These are phyloP conservation scores for Phaeosphaeriaceae sp. DNA, from an alignment of 2,329 filamentous ascomycete genomes.

Conservation along the genomic window DNA sequence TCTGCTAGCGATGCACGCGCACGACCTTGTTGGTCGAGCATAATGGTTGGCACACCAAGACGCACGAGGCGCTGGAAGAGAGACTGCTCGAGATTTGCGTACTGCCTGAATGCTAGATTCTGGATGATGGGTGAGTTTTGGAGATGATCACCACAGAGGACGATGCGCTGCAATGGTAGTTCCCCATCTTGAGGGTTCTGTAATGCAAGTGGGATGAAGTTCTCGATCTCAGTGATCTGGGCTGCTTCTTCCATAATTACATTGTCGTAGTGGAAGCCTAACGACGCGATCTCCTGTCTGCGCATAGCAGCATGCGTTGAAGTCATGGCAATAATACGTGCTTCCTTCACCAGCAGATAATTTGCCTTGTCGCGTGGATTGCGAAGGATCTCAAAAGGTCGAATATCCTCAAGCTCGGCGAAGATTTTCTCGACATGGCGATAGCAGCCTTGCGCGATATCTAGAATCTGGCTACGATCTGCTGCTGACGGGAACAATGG, in stretches of 20 bases:
- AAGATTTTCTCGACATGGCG: conserved; percentile 90
- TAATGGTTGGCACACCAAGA: conserved; percentile 88
- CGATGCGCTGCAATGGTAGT: conserved; percentile 81
- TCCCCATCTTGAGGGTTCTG: conserved; percentile 79
- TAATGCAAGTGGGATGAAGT: conserved; percentile 92
- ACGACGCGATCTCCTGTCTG: conserved; percentile 82
- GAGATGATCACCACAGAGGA: conserved; percentile 92
- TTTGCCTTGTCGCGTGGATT: conserved; percentile 92
- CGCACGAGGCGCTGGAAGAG: conserved; percentile 91
- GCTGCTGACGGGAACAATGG: conserved; percentile 76
- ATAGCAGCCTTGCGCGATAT: conserved; percentile 84
- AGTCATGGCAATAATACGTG: conserved; percentile 98
- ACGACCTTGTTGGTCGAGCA: conserved; percentile 91
- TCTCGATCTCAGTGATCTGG: conserved; percentile 96
- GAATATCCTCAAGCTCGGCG: conserved; percentile 86
- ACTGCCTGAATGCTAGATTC: conserved; percentile 90
- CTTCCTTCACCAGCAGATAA: conserved; percentile 92
- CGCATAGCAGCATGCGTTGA: conserved; percentile 97
- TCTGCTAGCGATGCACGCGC: conserved; percentile 85
- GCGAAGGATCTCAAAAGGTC: conserved; percentile 92
- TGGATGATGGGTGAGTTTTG: conserved; percentile 97
- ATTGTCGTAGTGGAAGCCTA: conserved; percentile 98
- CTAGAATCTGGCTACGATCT: conserved; percentile 70
- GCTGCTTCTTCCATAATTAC: conserved; percentile 98
- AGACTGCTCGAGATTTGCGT: conserved; percentile 94